Base-by-base conservation (phyloP, 495 filamentous ascomycete genomes). In the Podospora pseudocomata region DNA sequence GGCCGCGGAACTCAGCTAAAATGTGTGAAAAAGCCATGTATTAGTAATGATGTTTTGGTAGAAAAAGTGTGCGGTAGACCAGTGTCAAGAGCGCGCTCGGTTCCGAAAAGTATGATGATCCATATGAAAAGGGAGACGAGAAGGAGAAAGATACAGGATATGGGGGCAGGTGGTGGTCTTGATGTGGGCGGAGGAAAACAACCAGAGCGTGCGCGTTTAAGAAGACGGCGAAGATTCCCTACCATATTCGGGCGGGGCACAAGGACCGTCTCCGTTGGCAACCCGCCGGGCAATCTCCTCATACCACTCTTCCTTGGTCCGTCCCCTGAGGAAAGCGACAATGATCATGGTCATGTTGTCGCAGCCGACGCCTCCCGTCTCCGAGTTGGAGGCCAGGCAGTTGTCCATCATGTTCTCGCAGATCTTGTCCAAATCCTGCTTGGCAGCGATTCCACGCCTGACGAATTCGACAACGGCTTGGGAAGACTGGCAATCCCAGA, bases 391-490 rank as follows among this genome's bases (percentile, higher is more conserved):
- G 32, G 95, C 92, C 65, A 98, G 86, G 77, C 95, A 99, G 81
- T 98, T 99, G 83, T 98, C 94, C 95, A 99, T 99, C 93, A 99
- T 96, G 83, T 99, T 99, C 83, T 99, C 95, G 80, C 93, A 97
- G 74, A 99, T 97, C 74, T 90, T 89, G 61, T 91, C 87, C 20
- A 99, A 86, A 34, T 94, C 89, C 81, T 99, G 95, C 83, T 96
- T 95, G 20, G 93, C 94, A 23, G 92, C 92, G 77, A 99, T 96
- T 53, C 95, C 96, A 71, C 96, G 88, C 74, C 95, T 87, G 70
- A 98, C 96, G 75, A 98, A 99, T 75, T 99, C 95, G 65, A 98
- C 86, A 19, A 98, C 96, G 28, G 93, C 91, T 81, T 99, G 95
- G 61, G 96, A 98, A 66, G 95, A 96, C 76, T 97, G 94, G 80